Conservation (phyloP, 2,329 filamentous ascomycete genomes). For the Incumbomyces delicatus region DNA sequence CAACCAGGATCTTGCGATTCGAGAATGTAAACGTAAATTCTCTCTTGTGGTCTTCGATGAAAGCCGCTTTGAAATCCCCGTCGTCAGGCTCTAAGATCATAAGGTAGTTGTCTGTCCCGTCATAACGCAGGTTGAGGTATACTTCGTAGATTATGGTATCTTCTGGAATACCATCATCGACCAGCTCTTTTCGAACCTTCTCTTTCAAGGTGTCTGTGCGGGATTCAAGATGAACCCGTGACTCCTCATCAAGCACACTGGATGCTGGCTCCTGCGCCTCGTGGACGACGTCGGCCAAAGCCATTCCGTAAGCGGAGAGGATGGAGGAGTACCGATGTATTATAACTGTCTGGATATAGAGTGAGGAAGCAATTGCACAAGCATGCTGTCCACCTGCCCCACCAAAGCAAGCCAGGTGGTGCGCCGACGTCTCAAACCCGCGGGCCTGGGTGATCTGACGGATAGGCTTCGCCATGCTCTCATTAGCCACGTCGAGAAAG, state of each 20-base stretch:
- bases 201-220: slow-evolving; percentile 12
- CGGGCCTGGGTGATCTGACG: slow-evolving; percentile 84
- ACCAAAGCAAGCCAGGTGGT: slow-evolving; percentile 81
- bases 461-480: slow-evolving; percentile 88
- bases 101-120: slow-evolving; percentile 45
- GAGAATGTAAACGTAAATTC: slow-evolving; percentile 81
- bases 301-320: slow-evolving; percentile 86
- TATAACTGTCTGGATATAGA: slow-evolving; percentile 77
- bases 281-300: slow-evolving; percentile 82
- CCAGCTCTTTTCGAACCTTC: slow-evolving; percentile 34
- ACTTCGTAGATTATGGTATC: slow-evolving; percentile 25
- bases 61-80: slow-evolving; percentile 65
- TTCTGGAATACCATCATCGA: slow-evolving; percentile 20
- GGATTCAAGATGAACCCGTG: background rate
- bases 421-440: slow-evolving; percentile 81
- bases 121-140: slow-evolving; percentile 41
- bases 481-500: slow-evolving; percentile 86
- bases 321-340: slow-evolving; percentile 87
- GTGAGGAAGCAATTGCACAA: slow-evolving; percentile 74
- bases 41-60: slow-evolving; percentile 77
- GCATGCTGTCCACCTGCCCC: slow-evolving; percentile 89
- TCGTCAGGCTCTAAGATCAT: slow-evolving; percentile 71
- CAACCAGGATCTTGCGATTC: slow-evolving; percentile 78
- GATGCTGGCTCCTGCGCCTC: slow-evolving; percentile 53
- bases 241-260: slow-evolving; percentile 36